These are phyloP conservation scores for Pythium biforme DNA, from an alignment of 352 stramenopile species.

Conservation along the genomic window DNA sequence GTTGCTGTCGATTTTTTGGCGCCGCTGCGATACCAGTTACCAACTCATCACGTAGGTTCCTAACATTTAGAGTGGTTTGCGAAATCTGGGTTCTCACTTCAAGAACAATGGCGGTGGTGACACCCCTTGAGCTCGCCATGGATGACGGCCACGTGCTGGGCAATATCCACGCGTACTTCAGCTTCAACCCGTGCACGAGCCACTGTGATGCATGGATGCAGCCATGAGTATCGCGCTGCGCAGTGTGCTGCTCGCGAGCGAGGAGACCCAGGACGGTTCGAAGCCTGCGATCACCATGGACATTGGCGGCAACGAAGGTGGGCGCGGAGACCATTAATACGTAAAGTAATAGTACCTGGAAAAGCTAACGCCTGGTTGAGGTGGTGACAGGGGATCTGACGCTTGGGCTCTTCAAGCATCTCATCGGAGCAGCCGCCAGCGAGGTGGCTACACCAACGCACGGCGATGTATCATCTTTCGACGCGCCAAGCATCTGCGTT, in stretches of 20 bases:
- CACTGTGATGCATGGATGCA: slow-evolving; percentile 70
- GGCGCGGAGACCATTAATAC: not conserved
- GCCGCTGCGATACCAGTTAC: not conserved
- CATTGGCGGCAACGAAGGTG: slow-evolving; percentile 83
- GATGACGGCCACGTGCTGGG: slow-evolving; percentile 67
- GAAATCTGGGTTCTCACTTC: no score
- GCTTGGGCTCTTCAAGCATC: slow-evolving; percentile 61
- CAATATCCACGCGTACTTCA: slow-evolving; percentile 87
- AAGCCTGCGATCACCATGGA: slow-evolving; percentile 54
- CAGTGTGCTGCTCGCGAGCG: slow-evolving; percentile 32
- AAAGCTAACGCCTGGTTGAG: not conserved
- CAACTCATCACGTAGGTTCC: not conserved
- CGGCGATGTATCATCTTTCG: slow-evolving; percentile 45
- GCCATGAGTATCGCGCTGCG: slow-evolving; percentile 41
- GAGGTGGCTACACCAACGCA: slow-evolving; percentile 2
- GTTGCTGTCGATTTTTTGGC: slow-evolving; percentile 19
- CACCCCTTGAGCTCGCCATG: slow-evolving; percentile 27
- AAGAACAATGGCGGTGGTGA: not conserved
- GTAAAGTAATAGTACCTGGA: no score
- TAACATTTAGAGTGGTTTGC: no score
- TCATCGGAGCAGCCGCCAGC: slow-evolving; percentile 29
- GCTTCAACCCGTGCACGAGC: slow-evolving; percentile 75
- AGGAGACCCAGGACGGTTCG: slow-evolving; percentile 15
- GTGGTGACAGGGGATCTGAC: slow-evolving; percentile 53
- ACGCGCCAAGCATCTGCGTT: slow-evolving; percentile 52